Base-by-base conservation (phyloP, 495 filamentous ascomycete species). In the Aspergillus avenaceus region DNA sequence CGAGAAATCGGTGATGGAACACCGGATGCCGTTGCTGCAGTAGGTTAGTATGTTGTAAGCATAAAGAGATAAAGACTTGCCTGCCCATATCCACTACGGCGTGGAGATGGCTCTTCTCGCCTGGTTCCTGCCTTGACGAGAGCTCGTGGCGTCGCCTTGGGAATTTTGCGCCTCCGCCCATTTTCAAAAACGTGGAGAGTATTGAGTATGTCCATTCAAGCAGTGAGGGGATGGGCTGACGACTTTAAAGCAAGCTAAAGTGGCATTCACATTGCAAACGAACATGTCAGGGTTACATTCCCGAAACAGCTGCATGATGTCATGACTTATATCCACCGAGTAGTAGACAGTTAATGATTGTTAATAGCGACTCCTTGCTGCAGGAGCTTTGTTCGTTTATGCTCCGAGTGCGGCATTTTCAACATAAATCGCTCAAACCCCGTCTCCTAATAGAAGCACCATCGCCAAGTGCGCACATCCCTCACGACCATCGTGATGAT, bases 21-120 rank as follows among this genome's bases (percentile, higher is more conserved):
- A 95, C 37, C 91, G 90, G 56, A 97, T 92, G 52, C 91, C 91
- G 78, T 97, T 97, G 72, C 91, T 95, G 32, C 43, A 31, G 22
- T 41, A 48, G 8, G 19, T 25, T 4, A 27, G 22, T 37, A 7
- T 22, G 21, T n/a, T 25, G 0, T 23, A 41, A 13, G 36, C 22
- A 22, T 18, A 25, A 25, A n/a, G 25, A 16, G 22, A 9, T 16
- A 27, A 29, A n/a, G 2, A n/a, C 49, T 47, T 59, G 63, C 64
- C 64, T 67, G 54, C 65, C 65, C 36, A 68, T 31, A 41, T 68
- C 65, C 1, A 68, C 54, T 26, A 68, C 60, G 0, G 58, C 65
- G 29, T 64, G 54, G 4, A 62, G 42, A 40, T 59, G 34, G 18
- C 16, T 34, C 13, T 38, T 29, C 6, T 49, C 46, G 19, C 13